These are phyloP conservation scores for Salix viminalis DNA, from an alignment of 345 rosid species.

Conservation along the genomic window DNA sequence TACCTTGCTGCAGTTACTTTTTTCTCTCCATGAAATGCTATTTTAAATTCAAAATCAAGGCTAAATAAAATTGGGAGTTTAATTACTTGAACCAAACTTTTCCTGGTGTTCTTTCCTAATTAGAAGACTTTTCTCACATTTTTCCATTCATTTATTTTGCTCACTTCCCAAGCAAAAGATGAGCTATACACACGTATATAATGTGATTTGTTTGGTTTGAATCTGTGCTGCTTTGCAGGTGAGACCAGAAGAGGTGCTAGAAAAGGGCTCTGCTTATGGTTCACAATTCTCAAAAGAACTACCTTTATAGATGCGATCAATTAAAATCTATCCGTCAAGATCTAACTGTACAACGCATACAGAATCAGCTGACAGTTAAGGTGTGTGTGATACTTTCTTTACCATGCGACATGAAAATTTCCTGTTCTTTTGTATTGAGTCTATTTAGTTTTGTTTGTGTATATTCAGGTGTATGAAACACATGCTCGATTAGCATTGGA, in stretches of 20 bases:
- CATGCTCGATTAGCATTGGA: slow-evolving; percentile 97
- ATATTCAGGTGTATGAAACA: slow-evolving; percentile 87
- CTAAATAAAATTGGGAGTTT: neutral
- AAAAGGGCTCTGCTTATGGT: slow-evolving; percentile 80
- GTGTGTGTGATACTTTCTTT: slow-evolving; percentile 30
- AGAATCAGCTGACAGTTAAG: slow-evolving; percentile 81
- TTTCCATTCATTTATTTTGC: neutral
- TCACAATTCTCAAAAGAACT: slow-evolving; percentile 80
- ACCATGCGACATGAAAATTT: neutral
- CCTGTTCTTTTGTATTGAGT: neutral
- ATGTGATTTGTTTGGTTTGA: neutral
- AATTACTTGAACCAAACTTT: neutral
- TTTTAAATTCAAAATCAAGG: neutral
- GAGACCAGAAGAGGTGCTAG: slow-evolving; percentile 94
- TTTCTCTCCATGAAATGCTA: neutral
- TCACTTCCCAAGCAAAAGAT: neutral
- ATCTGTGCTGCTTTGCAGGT: slow-evolving; percentile 49
- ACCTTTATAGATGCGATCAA: slow-evolving; percentile 93
- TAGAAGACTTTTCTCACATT: neutral
- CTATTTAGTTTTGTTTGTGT: neutral
- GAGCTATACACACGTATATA: neutral
- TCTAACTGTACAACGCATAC: slow-evolving; percentile 87
- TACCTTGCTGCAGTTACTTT: neutral
- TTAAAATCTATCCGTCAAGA: slow-evolving; percentile 98
- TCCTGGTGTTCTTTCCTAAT: neutral